Evolutionary conservation across 306 rosid genomes (phyloP).

Genomic region (Arachis stenosperma): DNA sequence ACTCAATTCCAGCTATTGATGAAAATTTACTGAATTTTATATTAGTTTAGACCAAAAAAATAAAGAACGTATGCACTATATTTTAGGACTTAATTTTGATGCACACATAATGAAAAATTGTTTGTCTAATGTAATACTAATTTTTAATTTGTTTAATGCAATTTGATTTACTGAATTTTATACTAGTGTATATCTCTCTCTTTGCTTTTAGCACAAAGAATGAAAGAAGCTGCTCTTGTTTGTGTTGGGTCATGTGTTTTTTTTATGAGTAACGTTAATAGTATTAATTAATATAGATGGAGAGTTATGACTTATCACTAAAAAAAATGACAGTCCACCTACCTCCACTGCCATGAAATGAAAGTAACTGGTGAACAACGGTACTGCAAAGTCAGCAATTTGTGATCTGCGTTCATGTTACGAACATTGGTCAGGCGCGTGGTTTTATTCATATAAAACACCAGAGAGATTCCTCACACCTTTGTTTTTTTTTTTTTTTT

Average conservation of each 20-base stretch:
- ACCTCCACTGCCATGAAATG: slow-evolving; percentile 25
- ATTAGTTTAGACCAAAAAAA: too few species aligned
- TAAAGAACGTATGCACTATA: too few species aligned
- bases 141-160: neutral
- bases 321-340: slow-evolving; percentile 7
- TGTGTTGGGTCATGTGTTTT: neutral
- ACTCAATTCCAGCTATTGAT: too few species aligned
- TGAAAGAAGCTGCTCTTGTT: too few species aligned
- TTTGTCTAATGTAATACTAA: neutral
- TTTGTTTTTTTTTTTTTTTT: neutral
- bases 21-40: too few species aligned
- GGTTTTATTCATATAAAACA: neutral
- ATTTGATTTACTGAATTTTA: neutral
- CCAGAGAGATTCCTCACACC: slow-evolving; percentile 11
- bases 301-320: neutral
- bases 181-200: neutral
- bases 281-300: neutral
- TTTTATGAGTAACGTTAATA: too few species aligned
- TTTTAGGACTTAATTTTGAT: neutral
- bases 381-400: neutral
- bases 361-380: slow-evolving; percentile 20
- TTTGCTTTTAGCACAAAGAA: too few species aligned
- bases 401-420: neutral
- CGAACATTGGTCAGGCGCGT: slow-evolving; percentile 1
- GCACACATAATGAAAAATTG: neutral